phyloP scores from a whole-genome alignment of 176 grass and related monocot species.

The Raddia distichophylla region DNA sequence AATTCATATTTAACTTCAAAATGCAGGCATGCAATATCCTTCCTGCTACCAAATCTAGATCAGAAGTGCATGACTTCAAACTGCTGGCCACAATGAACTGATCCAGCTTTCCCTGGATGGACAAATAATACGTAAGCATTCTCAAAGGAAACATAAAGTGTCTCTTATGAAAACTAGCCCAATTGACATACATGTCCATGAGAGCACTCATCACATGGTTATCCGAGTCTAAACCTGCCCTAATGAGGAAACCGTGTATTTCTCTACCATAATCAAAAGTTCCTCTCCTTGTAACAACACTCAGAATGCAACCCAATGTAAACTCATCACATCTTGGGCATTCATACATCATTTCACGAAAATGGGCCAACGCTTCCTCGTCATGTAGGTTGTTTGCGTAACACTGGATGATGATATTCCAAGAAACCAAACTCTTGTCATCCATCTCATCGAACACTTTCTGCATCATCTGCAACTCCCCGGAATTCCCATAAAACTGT shows the following conservation, averaged over 20 bases:
- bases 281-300: constrained; percentile 41
- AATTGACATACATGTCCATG: constrained; percentile 67
- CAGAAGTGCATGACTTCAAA: constrained; percentile 60
- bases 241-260: constrained; percentile 63
- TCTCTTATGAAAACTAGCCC: constrained; percentile 16
- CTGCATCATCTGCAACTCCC: constrained; percentile 50
- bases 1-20: constrained; percentile 47
- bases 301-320: constrained; percentile 58
- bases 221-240: constrained; percentile 56
- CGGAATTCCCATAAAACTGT: constrained; percentile 54
- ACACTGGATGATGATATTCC: constrained; percentile 66
- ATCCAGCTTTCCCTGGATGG: constrained; percentile 50
- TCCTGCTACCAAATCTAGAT: constrained; percentile 53
- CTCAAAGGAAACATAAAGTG: constrained; percentile 41
- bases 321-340: constrained; percentile 48
- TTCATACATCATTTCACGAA: constrained; percentile 54
- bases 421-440: constrained; percentile 62
- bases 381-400: constrained; percentile 47
- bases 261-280: constrained; percentile 55
- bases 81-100: constrained; percentile 60
- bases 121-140: constrained; percentile 50
- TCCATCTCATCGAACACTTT: constrained; percentile 52
- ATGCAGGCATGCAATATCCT: constrained; percentile 54
- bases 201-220: constrained; percentile 61
- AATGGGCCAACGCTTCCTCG: constrained; percentile 49